Conservation (phyloP, 129 eudicot species). For the Tagetes patula region DNA sequence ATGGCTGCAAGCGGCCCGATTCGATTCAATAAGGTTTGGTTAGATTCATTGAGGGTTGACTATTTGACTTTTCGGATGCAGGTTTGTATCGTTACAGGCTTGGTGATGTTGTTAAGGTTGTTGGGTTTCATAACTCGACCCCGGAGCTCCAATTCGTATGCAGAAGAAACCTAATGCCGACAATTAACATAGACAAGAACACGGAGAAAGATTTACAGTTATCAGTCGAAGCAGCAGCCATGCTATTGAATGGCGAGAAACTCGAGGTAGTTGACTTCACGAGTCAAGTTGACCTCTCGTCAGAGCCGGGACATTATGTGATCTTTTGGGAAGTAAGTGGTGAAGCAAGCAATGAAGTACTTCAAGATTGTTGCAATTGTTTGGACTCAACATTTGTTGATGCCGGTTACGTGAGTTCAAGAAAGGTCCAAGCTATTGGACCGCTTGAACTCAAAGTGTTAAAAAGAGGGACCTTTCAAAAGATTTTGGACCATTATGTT, state of each 20-base stretch:
- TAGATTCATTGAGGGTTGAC: constrained; percentile 20
- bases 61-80: constrained; percentile 31
- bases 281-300: constrained; percentile 58
- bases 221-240: constrained; percentile 66
- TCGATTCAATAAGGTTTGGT: not conserved
- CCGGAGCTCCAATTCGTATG: constrained; percentile 88
- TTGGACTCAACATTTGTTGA: constrained; percentile 78
- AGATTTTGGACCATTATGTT: constrained; percentile 65
- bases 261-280: constrained; percentile 82
- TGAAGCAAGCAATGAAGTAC: constrained; percentile 48
- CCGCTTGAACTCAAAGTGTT: constrained; percentile 63
- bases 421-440: constrained; percentile 63
- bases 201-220: constrained; percentile 73
- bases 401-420: constrained; percentile 69
- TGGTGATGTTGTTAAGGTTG: constrained; percentile 86
- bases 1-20: not conserved
- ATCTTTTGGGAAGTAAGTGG: constrained; percentile 80
- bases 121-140: constrained; percentile 75
- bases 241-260: constrained; percentile 50
- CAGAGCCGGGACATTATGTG: constrained; percentile 76
- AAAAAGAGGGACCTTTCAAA: constrained; percentile 72
- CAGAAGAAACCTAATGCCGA: constrained; percentile 71
- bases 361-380: constrained; percentile 72
- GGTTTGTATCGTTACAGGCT: constrained; percentile 86
- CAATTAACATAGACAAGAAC: constrained; percentile 83